These are phyloP conservation scores for Plasmodium vinckei DNA, from an alignment of 169 alveolate genomes.

Conservation along the genomic window DNA sequence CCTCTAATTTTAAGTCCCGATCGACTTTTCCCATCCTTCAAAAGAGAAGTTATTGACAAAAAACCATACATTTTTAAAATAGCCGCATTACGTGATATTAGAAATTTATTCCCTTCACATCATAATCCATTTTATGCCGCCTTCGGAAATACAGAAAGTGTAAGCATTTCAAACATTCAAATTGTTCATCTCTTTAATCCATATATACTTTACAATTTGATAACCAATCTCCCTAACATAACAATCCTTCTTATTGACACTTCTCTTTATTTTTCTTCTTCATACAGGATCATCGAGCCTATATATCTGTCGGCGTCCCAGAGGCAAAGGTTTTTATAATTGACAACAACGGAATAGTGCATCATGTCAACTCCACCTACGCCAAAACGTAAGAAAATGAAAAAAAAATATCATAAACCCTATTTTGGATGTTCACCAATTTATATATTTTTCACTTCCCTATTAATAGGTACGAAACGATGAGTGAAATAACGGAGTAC, in stretches of 20 bases:
- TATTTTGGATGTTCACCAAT: not conserved
- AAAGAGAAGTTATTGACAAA: slow-evolving; percentile 97
- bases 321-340: slow-evolving; percentile 93
- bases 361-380: slow-evolving; percentile 88
- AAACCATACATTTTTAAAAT: slow-evolving; percentile 96
- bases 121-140: slow-evolving; percentile 97
- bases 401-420: too few species aligned
- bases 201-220: too few species aligned
- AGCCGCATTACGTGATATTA: slow-evolving; percentile 94
- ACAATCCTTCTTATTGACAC: not conserved
- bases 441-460: not conserved
- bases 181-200: too few species aligned
- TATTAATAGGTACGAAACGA: slow-evolving; percentile 78
- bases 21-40: slow-evolving; percentile 94
- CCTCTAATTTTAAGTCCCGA: slow-evolving; percentile 98
- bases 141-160: slow-evolving; percentile 98
- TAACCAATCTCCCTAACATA: too few species aligned
- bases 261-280: not conserved
- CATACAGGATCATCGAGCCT: slow-evolving; percentile 91
- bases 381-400: slow-evolving; percentile 87
- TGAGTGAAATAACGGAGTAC: slow-evolving; percentile 83
- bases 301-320: slow-evolving; percentile 94
- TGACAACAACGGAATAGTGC: slow-evolving; percentile 91
- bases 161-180: slow-evolving; percentile 24
- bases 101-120: slow-evolving; percentile 92